Evolutionary conservation across 805 yeast genomes (phyloP).

Genomic region (Spathaspora boniae): DNA sequence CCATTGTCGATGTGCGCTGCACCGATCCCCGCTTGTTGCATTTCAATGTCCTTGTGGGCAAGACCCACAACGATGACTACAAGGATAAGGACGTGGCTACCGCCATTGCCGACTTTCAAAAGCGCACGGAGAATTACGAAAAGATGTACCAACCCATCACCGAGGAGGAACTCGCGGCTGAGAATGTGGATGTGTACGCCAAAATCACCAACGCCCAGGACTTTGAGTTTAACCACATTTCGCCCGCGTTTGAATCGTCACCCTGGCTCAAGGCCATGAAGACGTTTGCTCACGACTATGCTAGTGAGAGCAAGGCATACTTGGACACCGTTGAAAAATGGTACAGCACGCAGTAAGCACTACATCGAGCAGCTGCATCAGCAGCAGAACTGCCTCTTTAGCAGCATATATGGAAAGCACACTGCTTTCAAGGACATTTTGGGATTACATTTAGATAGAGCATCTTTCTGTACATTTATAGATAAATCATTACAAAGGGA

Average conservation of each 20-base stretch:
- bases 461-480: neutral
- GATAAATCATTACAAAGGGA: neutral
- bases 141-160: constrained; percentile 30
- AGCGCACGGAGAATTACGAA: constrained; percentile 51
- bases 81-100: constrained; percentile 45
- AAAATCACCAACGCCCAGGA: constrained; percentile 28
- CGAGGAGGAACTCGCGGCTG: constrained; percentile 19
- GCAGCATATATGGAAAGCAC: neutral
- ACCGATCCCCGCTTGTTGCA: constrained; percentile 48
- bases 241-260: too few relatives aligned
- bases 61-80: constrained; percentile 63
- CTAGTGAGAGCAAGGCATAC: constrained; percentile 21
- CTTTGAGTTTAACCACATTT: constrained; percentile 13
- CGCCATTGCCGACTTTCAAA: constrained; percentile 59
- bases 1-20: constrained; percentile 60
- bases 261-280: constrained; percentile 1
- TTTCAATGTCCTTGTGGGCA: constrained; percentile 62
- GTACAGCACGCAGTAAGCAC: too few relatives aligned
- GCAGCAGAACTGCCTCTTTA: neutral
- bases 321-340: constrained; percentile 24
- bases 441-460: neutral
- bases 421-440: neutral
- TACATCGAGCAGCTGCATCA: constrained; percentile 3
- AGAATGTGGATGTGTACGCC: constrained; percentile 18
- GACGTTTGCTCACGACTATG: neutral